Evolutionary conservation across 1,284 basidiomycete genomes (phyloP).

Genomic region (Athelia psychrophila): DNA sequence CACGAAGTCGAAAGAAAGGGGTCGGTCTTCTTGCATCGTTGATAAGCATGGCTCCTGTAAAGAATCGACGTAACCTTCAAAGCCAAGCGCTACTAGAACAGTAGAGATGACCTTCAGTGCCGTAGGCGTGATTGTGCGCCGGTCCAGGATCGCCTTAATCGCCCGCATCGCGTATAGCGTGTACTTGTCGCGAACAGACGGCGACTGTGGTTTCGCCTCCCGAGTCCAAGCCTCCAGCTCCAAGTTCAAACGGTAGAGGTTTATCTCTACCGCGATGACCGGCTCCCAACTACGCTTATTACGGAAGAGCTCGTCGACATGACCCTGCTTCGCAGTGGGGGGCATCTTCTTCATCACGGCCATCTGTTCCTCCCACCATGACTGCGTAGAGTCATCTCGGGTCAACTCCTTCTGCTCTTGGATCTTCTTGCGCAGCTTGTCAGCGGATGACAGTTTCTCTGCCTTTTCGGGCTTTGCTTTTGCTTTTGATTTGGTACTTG

Average conservation of each 20-base stretch:
- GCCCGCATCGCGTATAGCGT: slow-evolving; percentile 42
- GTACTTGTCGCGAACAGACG: slow-evolving; percentile 39
- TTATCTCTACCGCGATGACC: slow-evolving; percentile 46
- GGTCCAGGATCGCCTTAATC: slow-evolving; percentile 42
- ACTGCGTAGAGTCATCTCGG: slow-evolving; percentile 31
- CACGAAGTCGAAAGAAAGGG: slow-evolving; percentile 51
- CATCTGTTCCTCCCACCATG: slow-evolving; percentile 51
- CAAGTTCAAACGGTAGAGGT: slow-evolving; percentile 51
- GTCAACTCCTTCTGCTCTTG: slow-evolving; percentile 40
- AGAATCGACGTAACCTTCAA: slow-evolving; percentile 33
- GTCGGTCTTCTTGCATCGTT: slow-evolving; percentile 27
- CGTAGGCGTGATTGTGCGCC: slow-evolving; percentile 32
- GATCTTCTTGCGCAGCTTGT: slow-evolving; percentile 45
- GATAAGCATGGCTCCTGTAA: slow-evolving; percentile 15
- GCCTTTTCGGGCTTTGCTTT: slow-evolving; percentile 28
- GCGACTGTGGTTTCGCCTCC: slow-evolving; percentile 33
- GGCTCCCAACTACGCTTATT: slow-evolving; percentile 40
- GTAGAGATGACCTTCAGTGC: slow-evolving; percentile 34
- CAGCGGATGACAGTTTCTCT: slow-evolving; percentile 26
- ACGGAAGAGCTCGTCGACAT: slow-evolving; percentile 35
- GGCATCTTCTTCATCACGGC: slow-evolving; percentile 27
- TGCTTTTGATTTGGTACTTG: not conserved
- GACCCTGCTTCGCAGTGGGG: slow-evolving; percentile 25
- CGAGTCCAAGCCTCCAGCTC: slow-evolving; percentile 50
- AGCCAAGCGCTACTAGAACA: slow-evolving; percentile 43